Percentiles rank a stretch among this genome's conserved stretches.
Evolutionary conservation across 2,329 filamentous ascomycete genomes (phyloP).

Genomic region (Pseudocercospora fuligena): DNA sequence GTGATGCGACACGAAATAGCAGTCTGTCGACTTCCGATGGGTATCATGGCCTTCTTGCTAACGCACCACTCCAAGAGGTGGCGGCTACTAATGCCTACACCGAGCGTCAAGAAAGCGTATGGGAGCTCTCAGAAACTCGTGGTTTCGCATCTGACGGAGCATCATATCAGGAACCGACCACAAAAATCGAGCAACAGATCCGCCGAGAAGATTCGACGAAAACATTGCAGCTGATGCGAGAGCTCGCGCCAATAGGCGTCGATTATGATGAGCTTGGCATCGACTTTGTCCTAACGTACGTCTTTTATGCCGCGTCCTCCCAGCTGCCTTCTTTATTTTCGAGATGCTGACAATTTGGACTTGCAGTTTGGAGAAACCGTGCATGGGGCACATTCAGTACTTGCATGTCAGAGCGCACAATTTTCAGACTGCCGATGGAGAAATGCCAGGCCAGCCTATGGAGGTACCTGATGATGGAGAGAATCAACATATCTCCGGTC

Average conservation of each 20-base stretch:
- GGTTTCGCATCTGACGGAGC: constrained; percentile 29
- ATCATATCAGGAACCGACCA: constrained; percentile 14
- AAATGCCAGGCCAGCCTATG: constrained; percentile 1
- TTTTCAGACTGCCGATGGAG: constrained; percentile 15
- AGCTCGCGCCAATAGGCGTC: constrained; percentile 20
- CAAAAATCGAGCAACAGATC: not conserved
- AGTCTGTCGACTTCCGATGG: constrained; percentile 27
- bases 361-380: constrained; percentile 30
- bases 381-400: constrained; percentile 32
- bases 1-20: constrained; percentile 27
- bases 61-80: constrained; percentile 20
- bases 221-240: constrained; percentile 8
- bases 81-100: constrained; percentile 15
- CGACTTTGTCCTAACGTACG: constrained; percentile 31
- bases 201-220: constrained; percentile 2
- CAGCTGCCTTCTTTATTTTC: not conserved
- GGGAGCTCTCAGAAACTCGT: constrained; percentile 25
- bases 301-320: not conserved
- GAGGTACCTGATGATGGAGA: constrained; percentile 18
- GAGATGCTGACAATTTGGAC: not conserved
- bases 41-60: constrained; percentile 24
- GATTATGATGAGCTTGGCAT: constrained; percentile 32
- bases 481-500: constrained; percentile 33
- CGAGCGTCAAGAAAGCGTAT: constrained; percentile 20
- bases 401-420: constrained; percentile 33